Evolutionary conservation across 2,329 filamentous ascomycete genomes (phyloP), one percentile per base, ranked within the genome.

Genomic region (Aureobasidium sp.): DNA sequence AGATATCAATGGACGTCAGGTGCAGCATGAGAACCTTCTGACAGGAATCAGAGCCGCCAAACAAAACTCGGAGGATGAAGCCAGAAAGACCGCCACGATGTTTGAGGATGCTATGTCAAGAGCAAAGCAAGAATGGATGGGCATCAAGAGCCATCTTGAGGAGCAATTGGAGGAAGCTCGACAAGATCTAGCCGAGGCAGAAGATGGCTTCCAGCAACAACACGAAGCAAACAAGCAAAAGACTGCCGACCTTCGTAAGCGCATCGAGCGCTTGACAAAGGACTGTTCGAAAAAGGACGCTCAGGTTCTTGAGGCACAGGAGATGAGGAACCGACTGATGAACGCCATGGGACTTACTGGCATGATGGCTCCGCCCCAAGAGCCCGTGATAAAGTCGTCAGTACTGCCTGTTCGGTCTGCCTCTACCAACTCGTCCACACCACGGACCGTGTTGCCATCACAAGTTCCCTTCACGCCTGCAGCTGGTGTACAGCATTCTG

Each of bases 261-360:
- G 53, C 53, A 67, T 74, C 63, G 67, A 70, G 11, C 66, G 65
- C 8, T 66, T 75, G 27, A 66, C 68, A 14, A 64, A 66, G 19
- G 71, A 72, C 44, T 72, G 71, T 62, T 64, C 69, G 11, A 68
- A 70, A 50, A 74, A 72, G 54, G 72, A 74, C 47, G 66, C 67
- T 33, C 71, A 76, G 40, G 70, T 76, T 60, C 65, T 70, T 11
- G 70, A 76, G 66, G 73, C 74, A 7, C 70, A 74, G 61, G 70
- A 71, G 6, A 71, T 76, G 68, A 70, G 72, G 22, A 66, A 65
- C 22, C 72, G 72, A 47, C 66, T 76, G 31, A 71, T 75, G 68
- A 69, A 69, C 11, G 71, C 73, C 5, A 73, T 74, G 73, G 72
- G 71, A 3, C 52, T 74, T 22, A 64, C 53, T 29, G 49, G 56